Evolutionary conservation across 2,329 filamentous ascomycete species (phyloP).

Genomic region (Fusarium euwallaceae): DNA sequence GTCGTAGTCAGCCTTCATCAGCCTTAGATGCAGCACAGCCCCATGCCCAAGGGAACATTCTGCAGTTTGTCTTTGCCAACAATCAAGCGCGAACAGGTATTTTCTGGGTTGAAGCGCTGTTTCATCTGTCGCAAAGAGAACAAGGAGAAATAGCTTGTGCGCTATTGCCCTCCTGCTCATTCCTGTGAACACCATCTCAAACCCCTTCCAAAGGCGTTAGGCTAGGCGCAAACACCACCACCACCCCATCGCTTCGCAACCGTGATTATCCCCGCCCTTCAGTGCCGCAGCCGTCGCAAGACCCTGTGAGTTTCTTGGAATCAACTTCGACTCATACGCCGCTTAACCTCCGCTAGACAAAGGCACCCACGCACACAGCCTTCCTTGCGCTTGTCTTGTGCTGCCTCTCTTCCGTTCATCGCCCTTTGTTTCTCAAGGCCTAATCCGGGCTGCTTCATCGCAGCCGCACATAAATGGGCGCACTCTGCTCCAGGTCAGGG

Average conservation of each 20-base stretch:
- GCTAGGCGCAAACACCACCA: slow-evolving; percentile 20
- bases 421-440: slow-evolving; percentile 1
- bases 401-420: slow-evolving; percentile 5
- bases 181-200: background rate
- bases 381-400: background rate
- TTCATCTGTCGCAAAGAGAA: background rate
- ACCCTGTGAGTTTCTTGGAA: slow-evolving; percentile 34
- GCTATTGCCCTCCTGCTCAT: background rate
- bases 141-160: background rate
- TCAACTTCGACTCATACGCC: slow-evolving; percentile 26
- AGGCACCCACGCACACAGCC: slow-evolving; percentile 14
- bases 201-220: background rate
- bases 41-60: background rate
- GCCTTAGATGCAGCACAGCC: slow-evolving; percentile 3
- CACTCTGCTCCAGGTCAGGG: slow-evolving; percentile 44
- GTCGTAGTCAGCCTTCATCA: background rate
- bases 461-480: slow-evolving; percentile 43
- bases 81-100: background rate
- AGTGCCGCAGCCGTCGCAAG: slow-evolving; percentile 28
- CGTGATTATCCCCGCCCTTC: slow-evolving; percentile 26
- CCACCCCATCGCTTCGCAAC: background rate
- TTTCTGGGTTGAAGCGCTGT: background rate
- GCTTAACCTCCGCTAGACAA: background rate
- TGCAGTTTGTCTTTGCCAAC: slow-evolving; percentile 2
- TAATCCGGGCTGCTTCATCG: background rate